Base-by-base conservation (phyloP, 2,329 filamentous ascomycete genomes). In the Fusarium cicatricum region DNA sequence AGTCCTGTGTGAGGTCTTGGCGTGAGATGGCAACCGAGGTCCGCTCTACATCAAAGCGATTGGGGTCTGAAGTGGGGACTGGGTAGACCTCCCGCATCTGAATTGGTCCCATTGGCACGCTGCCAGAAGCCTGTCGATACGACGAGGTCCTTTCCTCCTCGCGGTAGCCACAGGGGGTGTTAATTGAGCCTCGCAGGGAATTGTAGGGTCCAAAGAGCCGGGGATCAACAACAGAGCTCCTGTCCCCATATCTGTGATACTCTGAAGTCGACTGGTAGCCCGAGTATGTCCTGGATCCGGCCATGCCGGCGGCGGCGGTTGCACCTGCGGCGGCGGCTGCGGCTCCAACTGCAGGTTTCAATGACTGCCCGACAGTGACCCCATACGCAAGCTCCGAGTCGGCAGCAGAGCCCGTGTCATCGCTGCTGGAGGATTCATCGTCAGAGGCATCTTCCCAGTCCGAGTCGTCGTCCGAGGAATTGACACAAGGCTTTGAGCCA, bases 31-130 rank as follows among this genome's bases (percentile, higher is more conserved):
- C 71, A n/a, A 79, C 69, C 32, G 85, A 84, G 17, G 76, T 78
- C 28, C 80, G 78, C 21, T 74, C 76, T 42, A 80, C 83, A 60
- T 91, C 87, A 63, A 88, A 88, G 21, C 76, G 80, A 16, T 75
- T 79, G 7, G 86, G 85, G 60, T 93, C 90, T 3, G 82, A 82
- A 1, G 88, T 88, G 5, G 88, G 84, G 28, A 88, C 76, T 8
- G 90, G 85, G 63, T 87, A 88, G 29, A 91, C 83, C 26, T 84
- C 81, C 66, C 88, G 86, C 74, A 91, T 76, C 7, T 71, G 69
- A 15, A 62, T 63, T 36, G 60, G 36, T 60, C 65, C 7, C 44
- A n/a, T 32, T 21, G 60, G 57, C 19, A 65, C 55, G 7, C 64
- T 61, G n/a, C 62, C 62, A 23, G 66, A 65, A 26, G 68, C 63